phyloP scores from a whole-genome alignment of 305 asterid species.

The Andrographis paniculata region DNA sequence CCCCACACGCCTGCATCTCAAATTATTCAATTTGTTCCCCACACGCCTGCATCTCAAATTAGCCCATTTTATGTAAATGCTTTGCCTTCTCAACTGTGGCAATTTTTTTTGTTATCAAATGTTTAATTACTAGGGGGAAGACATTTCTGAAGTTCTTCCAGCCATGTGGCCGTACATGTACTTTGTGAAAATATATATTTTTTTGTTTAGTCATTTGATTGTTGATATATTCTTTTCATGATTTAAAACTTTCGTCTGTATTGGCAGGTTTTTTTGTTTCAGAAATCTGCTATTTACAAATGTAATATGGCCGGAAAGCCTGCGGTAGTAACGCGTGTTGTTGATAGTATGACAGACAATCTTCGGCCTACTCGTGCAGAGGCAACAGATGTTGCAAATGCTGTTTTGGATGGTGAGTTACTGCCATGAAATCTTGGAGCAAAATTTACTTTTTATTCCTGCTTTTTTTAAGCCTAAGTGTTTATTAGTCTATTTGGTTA shows the following conservation, averaged over 20 bases:
- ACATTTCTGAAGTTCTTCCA: no score
- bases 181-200: no score
- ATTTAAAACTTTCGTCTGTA: constrained; percentile 9
- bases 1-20: no score
- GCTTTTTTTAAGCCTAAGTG: no score
- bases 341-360: constrained; percentile 92
- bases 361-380: constrained; percentile 96
- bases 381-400: constrained; percentile 97
- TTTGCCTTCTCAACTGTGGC: not conserved
- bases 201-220: no score
- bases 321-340: constrained; percentile 88
- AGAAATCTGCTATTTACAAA: constrained; percentile 73
- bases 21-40: no score
- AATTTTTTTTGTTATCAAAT: not conserved
- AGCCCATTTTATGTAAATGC: constrained; percentile 1
- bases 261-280: constrained; percentile 77
- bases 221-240: not conserved
- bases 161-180: not conserved
- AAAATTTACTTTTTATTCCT: not conserved
- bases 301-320: constrained; percentile 97
- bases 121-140: not conserved
- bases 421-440: constrained; percentile 8
- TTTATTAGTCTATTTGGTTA: no score
- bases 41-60: no score
- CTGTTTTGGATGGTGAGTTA: constrained; percentile 77